Conservation (phyloP, 2,329 filamentous ascomycete genomes). For the Aspergillus sp. region DNA sequence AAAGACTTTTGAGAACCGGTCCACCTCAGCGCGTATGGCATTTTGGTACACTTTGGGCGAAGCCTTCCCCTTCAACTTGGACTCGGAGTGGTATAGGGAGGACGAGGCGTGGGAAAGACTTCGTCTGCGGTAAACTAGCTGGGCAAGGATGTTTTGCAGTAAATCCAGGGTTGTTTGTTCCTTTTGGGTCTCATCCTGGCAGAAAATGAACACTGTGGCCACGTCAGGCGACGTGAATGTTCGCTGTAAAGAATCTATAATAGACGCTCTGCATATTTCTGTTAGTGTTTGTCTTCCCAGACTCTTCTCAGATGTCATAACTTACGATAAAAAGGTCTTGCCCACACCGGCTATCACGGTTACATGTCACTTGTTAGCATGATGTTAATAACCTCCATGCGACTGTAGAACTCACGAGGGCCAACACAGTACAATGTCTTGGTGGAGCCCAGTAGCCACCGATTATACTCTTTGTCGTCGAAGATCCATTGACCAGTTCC, state of each 20-base stretch:
- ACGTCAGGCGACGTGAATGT: conserved; percentile 31
- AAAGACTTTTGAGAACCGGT: conserved; percentile 29
- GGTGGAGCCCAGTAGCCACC: conserved; percentile 27
- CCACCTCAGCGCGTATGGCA: conserved; percentile 32
- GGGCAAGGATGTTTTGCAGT: conserved; percentile 27
- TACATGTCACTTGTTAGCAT: background rate
- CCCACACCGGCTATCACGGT: conserved; percentile 25
- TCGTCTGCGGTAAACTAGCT: conserved; percentile 31
- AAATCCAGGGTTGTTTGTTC: conserved; percentile 21
- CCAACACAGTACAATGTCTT: conserved; percentile 30
- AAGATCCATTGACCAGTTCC: conserved; percentile 31
- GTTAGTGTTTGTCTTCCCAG: background rate
- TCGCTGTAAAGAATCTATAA: conserved; percentile 28
- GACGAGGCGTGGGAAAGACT: conserved; percentile 23
- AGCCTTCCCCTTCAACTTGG: conserved; percentile 18
- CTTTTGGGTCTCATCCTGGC: conserved; percentile 26
- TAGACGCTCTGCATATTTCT: conserved; percentile 18
- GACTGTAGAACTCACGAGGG: conserved; percentile 19
- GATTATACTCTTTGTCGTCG: conserved; percentile 20
- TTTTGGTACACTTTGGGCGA: conserved; percentile 32
- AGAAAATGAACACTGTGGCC: conserved; percentile 28
- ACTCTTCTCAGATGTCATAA: background rate
- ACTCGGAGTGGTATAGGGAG: conserved; percentile 26
- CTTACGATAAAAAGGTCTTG: conserved; percentile 34
- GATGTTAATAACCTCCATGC: background rate